phyloP scores from a whole-genome alignment of 176 grass and related monocot species.

The barley (Hordeum vulgare) region DNA sequence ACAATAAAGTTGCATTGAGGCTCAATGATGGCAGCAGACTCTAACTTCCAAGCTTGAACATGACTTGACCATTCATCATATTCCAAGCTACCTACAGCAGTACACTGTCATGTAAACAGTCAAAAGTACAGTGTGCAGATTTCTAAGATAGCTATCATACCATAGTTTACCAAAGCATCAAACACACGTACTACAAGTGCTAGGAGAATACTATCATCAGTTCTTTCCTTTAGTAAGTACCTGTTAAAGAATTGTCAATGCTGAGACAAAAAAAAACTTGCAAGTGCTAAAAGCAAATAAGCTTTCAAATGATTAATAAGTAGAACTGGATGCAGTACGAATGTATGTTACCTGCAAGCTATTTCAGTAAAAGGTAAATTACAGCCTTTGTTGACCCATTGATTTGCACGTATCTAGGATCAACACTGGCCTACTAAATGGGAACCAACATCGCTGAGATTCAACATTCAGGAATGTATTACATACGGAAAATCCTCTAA shows the following conservation, averaged over 20 bases:
- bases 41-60: too few relatives aligned
- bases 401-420: too few relatives aligned
- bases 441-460: too few relatives aligned
- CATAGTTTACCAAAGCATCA: conserved; percentile 94
- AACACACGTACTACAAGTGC: conserved; percentile 77
- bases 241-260: conserved; percentile 40
- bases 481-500: too few relatives aligned
- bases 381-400: too few relatives aligned
- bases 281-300: neutral
- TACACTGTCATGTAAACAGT: conserved; percentile 35
- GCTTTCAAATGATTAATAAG: conserved; percentile 8
- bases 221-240: conserved; percentile 89
- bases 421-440: too few relatives aligned
- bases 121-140: conserved; percentile 8
- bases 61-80: too few relatives aligned
- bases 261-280: conserved; percentile 13
- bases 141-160: conserved; percentile 43
- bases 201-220: conserved; percentile 94
- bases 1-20: too few relatives aligned
- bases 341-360: conserved; percentile 67
- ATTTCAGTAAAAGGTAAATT: too few relatives aligned
- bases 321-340: neutral
- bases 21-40: too few relatives aligned
- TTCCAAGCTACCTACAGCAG: too few relatives aligned
- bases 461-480: too few relatives aligned